A percentile compares a stretch with the other conserved stretches of the same genome.
Conservation (phyloP, 441 rosid species). For the Aquilaria agallochum region DNA sequence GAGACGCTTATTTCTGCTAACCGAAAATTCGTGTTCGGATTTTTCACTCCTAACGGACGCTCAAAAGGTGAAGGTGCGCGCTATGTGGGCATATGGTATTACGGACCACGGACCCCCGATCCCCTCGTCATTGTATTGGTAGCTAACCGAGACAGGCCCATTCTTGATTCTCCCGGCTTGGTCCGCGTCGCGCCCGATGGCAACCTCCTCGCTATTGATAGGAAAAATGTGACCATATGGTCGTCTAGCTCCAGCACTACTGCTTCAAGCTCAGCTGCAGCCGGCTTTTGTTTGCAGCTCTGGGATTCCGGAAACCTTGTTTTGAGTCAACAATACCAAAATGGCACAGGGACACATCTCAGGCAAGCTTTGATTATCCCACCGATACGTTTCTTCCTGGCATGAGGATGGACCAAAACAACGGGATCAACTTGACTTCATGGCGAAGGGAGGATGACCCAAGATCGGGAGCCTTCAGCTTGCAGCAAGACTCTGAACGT, state of each 20-base stretch:
- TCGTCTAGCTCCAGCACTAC: neutral
- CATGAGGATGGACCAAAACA: slow-evolving; percentile 43
- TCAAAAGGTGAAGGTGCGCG: slow-evolving; percentile 14
- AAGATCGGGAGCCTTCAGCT: slow-evolving; percentile 43
- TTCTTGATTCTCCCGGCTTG: slow-evolving; percentile 22
- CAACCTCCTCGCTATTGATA: slow-evolving; percentile 30
- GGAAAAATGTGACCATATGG: slow-evolving; percentile 25
- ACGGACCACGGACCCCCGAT: neutral
- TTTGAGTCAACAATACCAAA: slow-evolving; percentile 20
- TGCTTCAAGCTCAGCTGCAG: slow-evolving; percentile 1
- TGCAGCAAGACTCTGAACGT: slow-evolving; percentile 37
- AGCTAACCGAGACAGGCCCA: slow-evolving; percentile 51
- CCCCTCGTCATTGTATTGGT: slow-evolving; percentile 58
- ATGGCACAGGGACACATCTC: neutral
- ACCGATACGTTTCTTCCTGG: slow-evolving; percentile 79
- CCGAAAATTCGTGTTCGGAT: slow-evolving; percentile 52
- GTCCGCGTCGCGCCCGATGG: slow-evolving; percentile 30
- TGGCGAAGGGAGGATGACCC: slow-evolving; percentile 52
- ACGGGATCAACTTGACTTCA: slow-evolving; percentile 21
- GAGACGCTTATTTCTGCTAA: slow-evolving; percentile 46
- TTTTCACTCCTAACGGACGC: slow-evolving; percentile 48
- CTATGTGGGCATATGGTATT: slow-evolving; percentile 64
- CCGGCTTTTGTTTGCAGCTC: slow-evolving; percentile 19
- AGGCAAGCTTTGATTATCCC: slow-evolving; percentile 72
- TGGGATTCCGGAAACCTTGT: slow-evolving; percentile 57